phyloP scores from a whole-genome alignment of 352 stramenopile species.

The Plasmopara halstedii region DNA sequence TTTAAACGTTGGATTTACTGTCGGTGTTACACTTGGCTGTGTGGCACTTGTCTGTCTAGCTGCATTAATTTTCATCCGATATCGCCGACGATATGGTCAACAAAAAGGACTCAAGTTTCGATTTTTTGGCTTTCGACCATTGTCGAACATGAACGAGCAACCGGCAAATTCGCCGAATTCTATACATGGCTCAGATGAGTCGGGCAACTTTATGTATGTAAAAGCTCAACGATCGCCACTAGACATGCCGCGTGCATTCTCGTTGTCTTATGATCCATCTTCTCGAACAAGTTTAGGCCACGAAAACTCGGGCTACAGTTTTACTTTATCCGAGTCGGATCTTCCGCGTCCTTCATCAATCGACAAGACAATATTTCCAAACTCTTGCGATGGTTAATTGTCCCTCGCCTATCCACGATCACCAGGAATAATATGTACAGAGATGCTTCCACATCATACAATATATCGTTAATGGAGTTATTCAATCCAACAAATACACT shows the following conservation, averaged over 20 bases:
- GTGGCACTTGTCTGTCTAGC: slow-evolving; percentile 23
- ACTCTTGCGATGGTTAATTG: too few species aligned
- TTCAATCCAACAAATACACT: too few species aligned
- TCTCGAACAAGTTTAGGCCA: slow-evolving; percentile 28
- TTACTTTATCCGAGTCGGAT: slow-evolving; percentile 13
- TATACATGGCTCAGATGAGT: slow-evolving; percentile 29
- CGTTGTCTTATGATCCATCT: slow-evolving; percentile 52
- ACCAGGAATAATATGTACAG: too few species aligned
- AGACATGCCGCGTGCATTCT: slow-evolving; percentile 26
- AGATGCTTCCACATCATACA: too few species aligned
- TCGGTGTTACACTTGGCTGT: slow-evolving; percentile 27
- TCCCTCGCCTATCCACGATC: too few species aligned
- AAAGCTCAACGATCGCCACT: slow-evolving; percentile 34
- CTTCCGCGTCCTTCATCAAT: too few species aligned
- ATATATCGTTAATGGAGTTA: too few species aligned
- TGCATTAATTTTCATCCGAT: slow-evolving; percentile 18
- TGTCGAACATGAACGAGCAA: slow-evolving; percentile 34
- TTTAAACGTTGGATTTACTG: slow-evolving; percentile 20
- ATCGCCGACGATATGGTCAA: slow-evolving; percentile 12
- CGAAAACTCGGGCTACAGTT: slow-evolving; percentile 32
- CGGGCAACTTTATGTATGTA: slow-evolving; percentile 44
- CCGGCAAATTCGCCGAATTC: slow-evolving; percentile 31
- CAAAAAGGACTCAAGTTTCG: slow-evolving; percentile 18
- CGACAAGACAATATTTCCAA: too few species aligned
- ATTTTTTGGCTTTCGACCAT: slow-evolving; percentile 33